phyloP scores from a whole-genome alignment of 495 filamentous ascomycete species.

The Xylaria grammica region DNA sequence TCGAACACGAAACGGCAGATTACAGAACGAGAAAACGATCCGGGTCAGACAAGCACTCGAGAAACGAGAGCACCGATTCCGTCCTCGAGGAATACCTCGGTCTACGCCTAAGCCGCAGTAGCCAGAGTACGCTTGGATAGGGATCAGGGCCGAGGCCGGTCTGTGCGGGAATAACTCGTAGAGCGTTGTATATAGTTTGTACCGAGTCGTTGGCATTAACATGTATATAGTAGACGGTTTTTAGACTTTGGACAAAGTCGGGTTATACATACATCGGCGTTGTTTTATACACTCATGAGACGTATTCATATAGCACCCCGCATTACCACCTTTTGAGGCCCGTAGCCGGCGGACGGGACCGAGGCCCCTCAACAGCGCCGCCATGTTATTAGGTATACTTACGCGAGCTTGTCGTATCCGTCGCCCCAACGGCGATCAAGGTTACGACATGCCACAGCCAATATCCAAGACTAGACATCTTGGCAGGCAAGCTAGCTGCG shows the following conservation, averaged over 20 bases:
- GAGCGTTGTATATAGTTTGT: conserved; percentile 2
- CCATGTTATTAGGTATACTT: too few relatives aligned
- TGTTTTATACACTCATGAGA: not conserved
- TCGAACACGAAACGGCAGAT: not conserved
- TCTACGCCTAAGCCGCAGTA: conserved; percentile 15
- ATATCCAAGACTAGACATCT: not conserved
- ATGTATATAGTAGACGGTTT: not conserved
- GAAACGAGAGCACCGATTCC: conserved; percentile 18
- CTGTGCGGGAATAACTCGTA: not conserved
- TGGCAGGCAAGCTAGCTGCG: not conserved
- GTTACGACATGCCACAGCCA: too few relatives aligned
- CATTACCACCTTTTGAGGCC: not conserved
- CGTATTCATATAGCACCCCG: not conserved
- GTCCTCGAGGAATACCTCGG: conserved; percentile 24
- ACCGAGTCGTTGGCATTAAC: not conserved
- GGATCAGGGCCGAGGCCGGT: not conserved
- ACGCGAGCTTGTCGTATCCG: not conserved
- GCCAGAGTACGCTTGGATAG: not conserved
- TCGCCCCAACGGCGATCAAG: too few relatives aligned
- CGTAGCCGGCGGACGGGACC: not conserved
- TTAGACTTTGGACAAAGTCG: not conserved
- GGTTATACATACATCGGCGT: not conserved
- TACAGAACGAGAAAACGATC: not conserved
- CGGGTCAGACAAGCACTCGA: conserved; percentile 12
- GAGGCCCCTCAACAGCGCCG: too few relatives aligned